Evolutionary conservation across 2,329 filamentous ascomycete genomes (phyloP).

Genomic region (Gremmenia infestans): DNA sequence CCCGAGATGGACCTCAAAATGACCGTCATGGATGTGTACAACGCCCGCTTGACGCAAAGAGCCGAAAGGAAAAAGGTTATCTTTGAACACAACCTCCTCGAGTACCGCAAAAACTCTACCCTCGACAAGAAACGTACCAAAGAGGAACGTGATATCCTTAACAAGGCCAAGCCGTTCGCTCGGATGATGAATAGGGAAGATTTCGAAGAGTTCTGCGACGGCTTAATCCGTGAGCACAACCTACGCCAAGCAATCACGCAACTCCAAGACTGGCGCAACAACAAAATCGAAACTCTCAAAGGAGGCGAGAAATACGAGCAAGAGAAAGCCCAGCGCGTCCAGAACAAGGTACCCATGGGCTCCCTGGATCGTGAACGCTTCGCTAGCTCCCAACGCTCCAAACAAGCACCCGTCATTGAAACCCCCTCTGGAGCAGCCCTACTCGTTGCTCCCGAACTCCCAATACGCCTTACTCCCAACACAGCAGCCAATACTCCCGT

Average conservation of each 20-base stretch:
- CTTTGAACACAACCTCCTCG: conserved; percentile 88
- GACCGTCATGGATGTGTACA: conserved; percentile 98
- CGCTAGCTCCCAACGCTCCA: conserved; percentile 64
- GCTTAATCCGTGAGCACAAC: conserved; percentile 85
- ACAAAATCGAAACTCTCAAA: conserved; percentile 78
- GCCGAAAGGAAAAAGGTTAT: conserved; percentile 95
- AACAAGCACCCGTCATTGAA: conserved; percentile 60
- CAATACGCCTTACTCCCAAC: conserved; percentile 45
- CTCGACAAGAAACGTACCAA: conserved; percentile 93
- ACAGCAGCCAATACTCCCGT: conserved; percentile 1
- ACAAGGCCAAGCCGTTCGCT: conserved; percentile 93
- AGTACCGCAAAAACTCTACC: conserved; percentile 87
- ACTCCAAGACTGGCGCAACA: conserved; percentile 86
- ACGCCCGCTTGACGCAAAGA: conserved; percentile 80
- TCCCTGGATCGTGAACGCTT: conserved; percentile 79
- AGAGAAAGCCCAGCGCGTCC: conserved; percentile 74
- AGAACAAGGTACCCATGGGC: conserved; percentile 66
- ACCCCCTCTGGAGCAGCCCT: conserved; percentile 70
- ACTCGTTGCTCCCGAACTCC: conserved; percentile 73
- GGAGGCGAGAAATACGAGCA: conserved; percentile 88
- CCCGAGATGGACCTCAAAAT: conserved; percentile 97
- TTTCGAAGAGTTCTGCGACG: conserved; percentile 80
- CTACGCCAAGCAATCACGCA: conserved; percentile 84
- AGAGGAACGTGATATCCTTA: conserved; percentile 84
- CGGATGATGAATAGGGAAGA: conserved; percentile 94